Percentiles rank a stretch among this genome's conserved stretches.
Evolutionary conservation across 495 filamentous ascomycete genomes (phyloP).

Genomic region (Penicillium salamii): DNA sequence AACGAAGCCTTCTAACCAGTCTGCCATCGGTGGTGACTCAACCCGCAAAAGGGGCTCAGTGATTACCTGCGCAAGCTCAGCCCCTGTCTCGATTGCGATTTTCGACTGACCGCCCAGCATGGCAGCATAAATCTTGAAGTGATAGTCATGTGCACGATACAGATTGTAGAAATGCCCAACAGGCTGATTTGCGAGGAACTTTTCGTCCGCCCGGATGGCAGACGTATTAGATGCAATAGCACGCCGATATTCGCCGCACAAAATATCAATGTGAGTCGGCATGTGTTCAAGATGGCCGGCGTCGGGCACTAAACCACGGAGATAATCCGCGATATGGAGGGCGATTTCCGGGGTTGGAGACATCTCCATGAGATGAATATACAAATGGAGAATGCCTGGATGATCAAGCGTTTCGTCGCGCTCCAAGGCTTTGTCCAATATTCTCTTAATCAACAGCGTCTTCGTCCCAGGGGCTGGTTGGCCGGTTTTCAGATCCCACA

Average conservation of each 20-base stretch:
- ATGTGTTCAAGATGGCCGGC: constrained; percentile 72
- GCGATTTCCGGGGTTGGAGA: constrained; percentile 58
- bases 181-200: constrained; percentile 50
- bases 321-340: constrained; percentile 52
- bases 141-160: constrained; percentile 64
- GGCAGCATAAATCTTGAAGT: constrained; percentile 67
- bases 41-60: constrained; percentile 59
- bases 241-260: constrained; percentile 62
- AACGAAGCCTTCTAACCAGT: constrained; percentile 67
- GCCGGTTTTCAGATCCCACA: constrained; percentile 63
- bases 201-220: constrained; percentile 62
- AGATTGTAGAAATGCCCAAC: constrained; percentile 64
- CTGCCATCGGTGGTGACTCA: constrained; percentile 65
- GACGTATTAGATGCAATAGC: constrained; percentile 59
- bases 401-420: constrained; percentile 43
- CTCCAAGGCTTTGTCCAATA: constrained; percentile 53
- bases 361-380: constrained; percentile 77
- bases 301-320: constrained; percentile 62
- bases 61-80: constrained; percentile 49
- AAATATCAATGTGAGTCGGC: constrained; percentile 66
- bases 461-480: constrained; percentile 50
- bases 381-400: constrained; percentile 65
- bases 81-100: constrained; percentile 54
- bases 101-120: constrained; percentile 63
- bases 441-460: constrained; percentile 53